These are phyloP conservation scores for Diatrype stigma DNA, from an alignment of 2,329 filamentous ascomycete species.

Conservation along the genomic window DNA sequence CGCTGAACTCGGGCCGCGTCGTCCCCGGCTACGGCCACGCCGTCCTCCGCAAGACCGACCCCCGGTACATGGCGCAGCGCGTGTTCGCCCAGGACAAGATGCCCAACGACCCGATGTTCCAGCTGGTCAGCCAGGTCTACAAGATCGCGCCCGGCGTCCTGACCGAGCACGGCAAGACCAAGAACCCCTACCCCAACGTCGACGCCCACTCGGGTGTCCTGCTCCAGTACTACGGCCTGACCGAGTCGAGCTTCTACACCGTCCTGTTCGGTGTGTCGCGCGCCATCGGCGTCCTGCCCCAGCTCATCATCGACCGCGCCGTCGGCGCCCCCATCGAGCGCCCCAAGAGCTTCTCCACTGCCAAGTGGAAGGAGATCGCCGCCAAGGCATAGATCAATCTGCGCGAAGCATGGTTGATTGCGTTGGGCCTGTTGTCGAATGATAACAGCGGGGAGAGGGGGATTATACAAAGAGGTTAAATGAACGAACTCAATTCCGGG, in stretches of 20 bases:
- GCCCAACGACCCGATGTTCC: slow-evolving; percentile 98
- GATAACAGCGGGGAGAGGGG: slow-evolving; percentile 18
- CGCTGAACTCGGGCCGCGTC: slow-evolving; percentile 91
- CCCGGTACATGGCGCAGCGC: slow-evolving; percentile 97
- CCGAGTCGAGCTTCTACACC: slow-evolving; percentile 99
- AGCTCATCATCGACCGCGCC: slow-evolving; percentile 99
- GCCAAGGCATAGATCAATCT: slow-evolving; percentile 72
- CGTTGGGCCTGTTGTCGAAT: slow-evolving; percentile 20
- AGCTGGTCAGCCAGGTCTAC: slow-evolving; percentile 99
- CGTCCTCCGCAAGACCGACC: slow-evolving; percentile 99
- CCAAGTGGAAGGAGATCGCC: slow-evolving; percentile 90
- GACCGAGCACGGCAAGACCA: slow-evolving; percentile 99
- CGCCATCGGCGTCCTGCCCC: slow-evolving; percentile 95
- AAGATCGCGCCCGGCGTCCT: slow-evolving; percentile 98
- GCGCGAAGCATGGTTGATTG: slow-evolving; percentile 15
- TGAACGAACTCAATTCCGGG: slow-evolving; percentile 1
- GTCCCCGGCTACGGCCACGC: slow-evolving; percentile 98
- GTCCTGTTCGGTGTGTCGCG: slow-evolving; percentile 98
- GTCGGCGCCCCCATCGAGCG: slow-evolving; percentile 96
- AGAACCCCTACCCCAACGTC: slow-evolving; percentile 99
- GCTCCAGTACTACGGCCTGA: slow-evolving; percentile 98
- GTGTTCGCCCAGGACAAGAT: slow-evolving; percentile 91
- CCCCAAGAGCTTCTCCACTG: slow-evolving; percentile 98
- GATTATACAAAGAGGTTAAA: too few relatives aligned
- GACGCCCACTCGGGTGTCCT: slow-evolving; percentile 98